Base-by-base conservation (phyloP, 768 basidiomycete genomes). In the Auriscalpium vulgare region DNA sequence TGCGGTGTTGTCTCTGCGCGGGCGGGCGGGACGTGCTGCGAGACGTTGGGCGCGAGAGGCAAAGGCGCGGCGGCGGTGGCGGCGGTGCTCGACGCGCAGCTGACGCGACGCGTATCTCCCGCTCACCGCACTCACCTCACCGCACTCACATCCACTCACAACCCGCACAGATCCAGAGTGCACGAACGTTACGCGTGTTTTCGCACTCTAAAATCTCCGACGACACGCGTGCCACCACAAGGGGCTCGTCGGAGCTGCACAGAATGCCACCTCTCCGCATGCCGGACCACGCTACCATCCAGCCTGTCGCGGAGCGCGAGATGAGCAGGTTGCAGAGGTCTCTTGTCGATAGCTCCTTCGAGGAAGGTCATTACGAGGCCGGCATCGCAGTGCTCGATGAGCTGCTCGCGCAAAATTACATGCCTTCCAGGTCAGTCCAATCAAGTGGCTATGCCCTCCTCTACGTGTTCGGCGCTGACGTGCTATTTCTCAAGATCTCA, bases 331-430 rank as follows among this genome's bases (percentile, higher is more conserved):
- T 59, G 0, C 53, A 47, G 8, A 56, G 53, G 19, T 76, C 74
- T 37, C 70, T 87, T 4, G 84, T 89, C 17, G 86, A 90, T 64
- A 82, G 77, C 53, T 84, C 84, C 56, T 80, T 90, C 17, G 88
- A 91, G 63, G 88, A 91, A 66, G 81, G 83, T 16, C 85, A 88
- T 56, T 88, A 86, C 59, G 83, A 87, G 62, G 74, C 80, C 6
- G 88, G 82, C 8, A 83, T 88, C 34, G 71, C 75, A 13, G 69
- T 80, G 29, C 76, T 91, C 1, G 80, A 81, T 56, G 82, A 84
- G 56, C 67, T 90, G 2, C 81, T 84, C 47, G 78, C 81, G 0
- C 65, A 77, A n/a, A 70, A 75, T 23, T 76, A 77, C 68, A 81
- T 70, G 51, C 87, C 87, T 8, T 78, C 79, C 10, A 63, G 71